Base-by-base conservation (phyloP, 345 rosid species). In the Cardamine chenopodiifolia region DNA sequence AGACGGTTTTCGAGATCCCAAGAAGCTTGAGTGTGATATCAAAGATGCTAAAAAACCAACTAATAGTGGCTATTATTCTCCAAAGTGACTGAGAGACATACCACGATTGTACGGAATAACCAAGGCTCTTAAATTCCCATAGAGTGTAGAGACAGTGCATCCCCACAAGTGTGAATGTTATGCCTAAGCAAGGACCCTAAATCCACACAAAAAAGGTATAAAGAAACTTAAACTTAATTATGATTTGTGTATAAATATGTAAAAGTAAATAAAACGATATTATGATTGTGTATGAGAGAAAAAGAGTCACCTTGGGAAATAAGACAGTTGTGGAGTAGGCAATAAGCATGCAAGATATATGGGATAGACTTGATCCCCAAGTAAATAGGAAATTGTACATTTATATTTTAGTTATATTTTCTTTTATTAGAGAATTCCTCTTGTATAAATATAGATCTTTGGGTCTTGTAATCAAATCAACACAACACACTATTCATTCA, bases 311-410 rank as follows among this genome's bases (percentile, higher is more conserved):
- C 87, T 84, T 79, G 9, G 97, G 92, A 59, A 85, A 68, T 72
- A 89, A 91, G 71, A 59, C 68, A 1, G 72, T 84, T 59, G 67
- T 80, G 58, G 75, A 89, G 71, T 86, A 87, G 71, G 50, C 88
- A 85, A 58, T 84, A 87, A 18, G 25, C 25, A 23, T 1, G 25
- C 25, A 23, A 23, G n/a, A n/a, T n/a, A n/a, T n/a, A n/a, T n/a
- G n/a, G 39, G 39, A 34, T 34, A 8, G 9, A 34, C 12, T 34
- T 34, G 39, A 34, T 34, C 39, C 12, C 12, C 11, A 34, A 34
- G 12, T 8, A 34, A 34, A 34, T 34, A 34, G 39, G 12, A 34
- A 34, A 34, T 8, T 8, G 39, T 34, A 34, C 0, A 34, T 34
- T 34, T 34, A 34, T 34, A 11, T 34, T 34, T 34, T 34, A 34